A percentile compares a stretch with the other conserved stretches of the same genome.
phyloP scores from a whole-genome alignment of 176 grass and related monocot species.

The Aechmea fasciata region DNA sequence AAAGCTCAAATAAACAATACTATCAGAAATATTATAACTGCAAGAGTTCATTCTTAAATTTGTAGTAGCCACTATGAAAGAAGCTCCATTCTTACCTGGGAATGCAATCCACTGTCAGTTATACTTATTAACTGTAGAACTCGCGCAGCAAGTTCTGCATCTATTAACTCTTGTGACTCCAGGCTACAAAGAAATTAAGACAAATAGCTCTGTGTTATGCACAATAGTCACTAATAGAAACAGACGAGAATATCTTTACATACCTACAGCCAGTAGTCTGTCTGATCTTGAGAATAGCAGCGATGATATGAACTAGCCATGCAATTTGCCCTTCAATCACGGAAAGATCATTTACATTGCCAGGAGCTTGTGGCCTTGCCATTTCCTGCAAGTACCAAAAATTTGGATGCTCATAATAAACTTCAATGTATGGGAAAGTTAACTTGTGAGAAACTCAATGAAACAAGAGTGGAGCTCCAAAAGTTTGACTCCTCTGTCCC shows the following conservation, averaged over 20 bases:
- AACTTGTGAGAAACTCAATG: not conserved
- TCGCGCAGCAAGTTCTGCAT: slow-evolving; percentile 89
- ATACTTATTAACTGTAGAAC: slow-evolving; percentile 94
- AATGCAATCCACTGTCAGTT: slow-evolving; percentile 60
- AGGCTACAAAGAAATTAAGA: slow-evolving; percentile 37
- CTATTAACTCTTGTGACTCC: slow-evolving; percentile 90
- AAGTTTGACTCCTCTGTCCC: not conserved
- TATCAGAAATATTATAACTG: not conserved
- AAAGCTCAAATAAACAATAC: not conserved
- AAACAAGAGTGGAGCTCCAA: no score
- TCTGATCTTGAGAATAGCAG: slow-evolving; percentile 86
- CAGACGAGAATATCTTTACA: slow-evolving; percentile 14
- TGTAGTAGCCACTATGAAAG: slow-evolving; percentile 13
- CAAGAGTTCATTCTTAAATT: not conserved
- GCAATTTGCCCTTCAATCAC: slow-evolving; percentile 97
- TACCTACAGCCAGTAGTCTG: slow-evolving; percentile 75
- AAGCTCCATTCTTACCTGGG: slow-evolving; percentile 60
- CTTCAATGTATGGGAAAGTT: not conserved
- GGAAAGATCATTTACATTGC: slow-evolving; percentile 63
- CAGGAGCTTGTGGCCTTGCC: slow-evolving; percentile 61
- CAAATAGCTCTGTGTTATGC: slow-evolving; percentile 7
- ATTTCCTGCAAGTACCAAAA: slow-evolving; percentile 51
- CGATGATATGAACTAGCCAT: slow-evolving; percentile 97
- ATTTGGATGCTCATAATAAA: not conserved
- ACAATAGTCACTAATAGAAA: slow-evolving; percentile 18